Evolutionary conservation across 2,329 filamentous ascomycete genomes (phyloP), one percentile per base, ranked within the genome.

Genomic region (Pestalotiopsis sp.): DNA sequence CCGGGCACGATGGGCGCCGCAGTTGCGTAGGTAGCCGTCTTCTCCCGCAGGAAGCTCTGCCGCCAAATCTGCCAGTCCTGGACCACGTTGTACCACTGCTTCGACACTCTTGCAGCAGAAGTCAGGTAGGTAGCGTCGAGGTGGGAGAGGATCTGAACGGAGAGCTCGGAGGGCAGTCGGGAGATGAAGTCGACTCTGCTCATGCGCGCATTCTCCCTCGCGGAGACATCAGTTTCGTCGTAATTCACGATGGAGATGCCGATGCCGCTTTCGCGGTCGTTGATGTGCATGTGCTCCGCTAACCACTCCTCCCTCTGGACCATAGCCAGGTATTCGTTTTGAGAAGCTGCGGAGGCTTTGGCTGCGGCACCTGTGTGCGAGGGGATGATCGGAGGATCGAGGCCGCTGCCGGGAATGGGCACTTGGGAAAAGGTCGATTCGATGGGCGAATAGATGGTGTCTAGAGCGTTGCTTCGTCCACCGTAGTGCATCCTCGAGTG

Each of bases 231-330:
- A 23, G 77, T 75, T n/a, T 78, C 79, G 31, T 82, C 79, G 20
- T 83, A 77, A 1, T 85, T 58, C 17, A 52, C 85, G 2, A 90
- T 78, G 1, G 84, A 82, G 64, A 91, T 91, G 39, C 88, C 89
- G 66, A 91, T 90, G 23, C 89, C 89, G 73, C 90, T 91, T 78
- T 91, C 89, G 31, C 85, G 82, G 72, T 91, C 89, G 71, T 86
- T 88, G 6, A 36, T 36, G n/a, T 80, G 76, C 62, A 80, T 81
- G 20, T 86, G 85, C 2, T 88, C 85, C 39, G 80, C 77, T 7
- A 87, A 75, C 79, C 84, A 83, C 64, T 82, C 80, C 56, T 81
- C 83, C 38, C 83, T 79, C 62, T 80, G 78, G 49, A 78, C 69
- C 39, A 68, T 49, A 20, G 72, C 69, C 5, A 83, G 72, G 61